These are phyloP conservation scores for Setomelanomma holmii DNA, from an alignment of 2,329 filamentous ascomycete genomes.

Conservation along the genomic window DNA sequence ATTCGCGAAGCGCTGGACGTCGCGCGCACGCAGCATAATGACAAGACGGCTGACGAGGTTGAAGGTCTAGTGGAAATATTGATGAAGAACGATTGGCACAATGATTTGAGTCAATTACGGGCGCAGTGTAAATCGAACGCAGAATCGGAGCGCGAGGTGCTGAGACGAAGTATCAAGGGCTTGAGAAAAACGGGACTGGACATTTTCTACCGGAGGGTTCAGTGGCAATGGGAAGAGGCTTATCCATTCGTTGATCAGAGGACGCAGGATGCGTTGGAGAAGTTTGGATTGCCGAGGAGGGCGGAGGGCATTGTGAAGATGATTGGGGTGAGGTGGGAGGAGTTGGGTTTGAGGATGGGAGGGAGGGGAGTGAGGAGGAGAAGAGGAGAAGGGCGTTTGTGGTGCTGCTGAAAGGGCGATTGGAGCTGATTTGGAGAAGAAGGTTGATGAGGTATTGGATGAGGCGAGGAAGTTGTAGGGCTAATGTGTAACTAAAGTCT, in stretches of 20 bases:
- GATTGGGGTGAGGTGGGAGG: conserved; percentile 47
- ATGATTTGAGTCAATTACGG: conserved; percentile 43
- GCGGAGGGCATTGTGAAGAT: conserved; percentile 42
- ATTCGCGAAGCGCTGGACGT: conserved; percentile 50
- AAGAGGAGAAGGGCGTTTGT: conserved; percentile 51
- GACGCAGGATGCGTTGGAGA: conserved; percentile 42
- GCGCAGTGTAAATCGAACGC: conserved; percentile 32
- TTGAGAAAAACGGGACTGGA: conserved; percentile 51
- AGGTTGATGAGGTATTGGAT: conserved; percentile 34
- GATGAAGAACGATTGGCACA: conserved; percentile 35
- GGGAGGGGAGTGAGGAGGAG: conserved; percentile 15
- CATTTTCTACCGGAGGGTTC: conserved; percentile 53
- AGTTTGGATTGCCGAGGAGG: conserved; percentile 47
- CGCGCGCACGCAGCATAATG: conserved; percentile 55
- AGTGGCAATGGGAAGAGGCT: conserved; percentile 49
- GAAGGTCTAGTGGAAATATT: conserved; percentile 42
- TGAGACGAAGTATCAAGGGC: conserved; percentile 50
- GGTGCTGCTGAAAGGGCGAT: conserved; percentile 47
- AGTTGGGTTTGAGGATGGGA: conserved; percentile 43
- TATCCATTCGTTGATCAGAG: conserved; percentile 52
- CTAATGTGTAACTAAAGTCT: neutral
- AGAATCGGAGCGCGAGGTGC: conserved; percentile 32
- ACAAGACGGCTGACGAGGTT: conserved; percentile 54
- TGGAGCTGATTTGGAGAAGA: conserved; percentile 50
- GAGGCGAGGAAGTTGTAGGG: conserved; percentile 17